Evolutionary conservation across 2,329 filamentous ascomycete species (phyloP), one percentile per base, ranked within the genome.

Genomic region (Cladosporium sp.): DNA sequence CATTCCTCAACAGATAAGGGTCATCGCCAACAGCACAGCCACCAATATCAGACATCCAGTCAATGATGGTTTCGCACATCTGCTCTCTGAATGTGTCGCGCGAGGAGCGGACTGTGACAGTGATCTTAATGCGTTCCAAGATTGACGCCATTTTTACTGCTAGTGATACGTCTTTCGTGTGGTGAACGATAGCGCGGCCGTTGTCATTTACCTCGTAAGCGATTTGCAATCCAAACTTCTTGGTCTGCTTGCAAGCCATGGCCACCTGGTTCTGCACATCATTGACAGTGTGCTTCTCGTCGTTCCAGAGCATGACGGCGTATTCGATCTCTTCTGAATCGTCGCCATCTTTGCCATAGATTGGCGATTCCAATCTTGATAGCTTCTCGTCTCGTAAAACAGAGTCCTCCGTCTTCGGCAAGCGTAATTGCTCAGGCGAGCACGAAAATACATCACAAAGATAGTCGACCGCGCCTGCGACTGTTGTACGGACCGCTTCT

Each of bases 391-490:
- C 95, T 67, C 89, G 84, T 64, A 87, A 80, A 64, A 99, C 95
- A 0, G 88, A 90, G 63, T 92, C 89, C 68, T 89, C 86, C 0
- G 92, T 91, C 81, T 98, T 99, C 10, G 89, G 83, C 67, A 96
- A 83, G 48, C 95, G 88, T 58, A 99, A 84, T 79, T 99, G 94
- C 79, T 99, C 96, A 0, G 96, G 96, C 1, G 94, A 96, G 79
- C 96, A 99, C 2, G 95, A 98, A 69, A 98, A 93, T 67, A 99
- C 93, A 80, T 99, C 95, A 80, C 94, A 97, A 68, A 99, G 89
- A 76, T 97, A 99, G 80, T 99, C 95, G 68, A 98, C 86, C 13
- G 89, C 89, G 66, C 92, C 86, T 1, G 91, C 88, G 68, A 99
- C 89, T 0, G 95, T 98, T 84, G 91, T 92, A 64, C 89, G 87